Evolutionary conservation across 148 eudicot species (phyloP).

Genomic region (Cornus florida): DNA sequence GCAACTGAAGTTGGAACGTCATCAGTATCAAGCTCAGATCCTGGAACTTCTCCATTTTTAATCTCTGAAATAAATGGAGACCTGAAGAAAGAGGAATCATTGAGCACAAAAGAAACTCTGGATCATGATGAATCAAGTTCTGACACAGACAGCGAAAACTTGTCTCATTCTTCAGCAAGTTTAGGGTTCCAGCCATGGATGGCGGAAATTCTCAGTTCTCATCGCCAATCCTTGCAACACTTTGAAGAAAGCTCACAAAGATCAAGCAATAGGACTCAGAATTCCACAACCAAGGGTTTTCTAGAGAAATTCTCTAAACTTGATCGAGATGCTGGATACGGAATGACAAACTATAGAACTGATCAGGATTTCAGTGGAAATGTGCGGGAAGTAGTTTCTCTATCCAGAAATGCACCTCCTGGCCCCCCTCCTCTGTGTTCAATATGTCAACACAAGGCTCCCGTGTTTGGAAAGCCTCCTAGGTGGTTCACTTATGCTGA

Average conservation of each 20-base stretch:
- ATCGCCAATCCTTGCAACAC: slow-evolving; percentile 32
- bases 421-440: slow-evolving; percentile 90
- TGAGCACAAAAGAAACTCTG: slow-evolving; percentile 36
- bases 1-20: slow-evolving; percentile 91
- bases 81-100: slow-evolving; percentile 45
- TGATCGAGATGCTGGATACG: slow-evolving; percentile 51
- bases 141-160: slow-evolving; percentile 66
- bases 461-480: slow-evolving; percentile 89
- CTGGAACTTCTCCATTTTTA: slow-evolving; percentile 73
- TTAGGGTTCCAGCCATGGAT: slow-evolving; percentile 81
- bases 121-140: slow-evolving; percentile 50
- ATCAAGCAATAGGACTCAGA: slow-evolving; percentile 20
- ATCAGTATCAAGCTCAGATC: slow-evolving; percentile 87
- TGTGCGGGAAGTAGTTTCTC: slow-evolving; percentile 75
- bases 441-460: slow-evolving; percentile 82
- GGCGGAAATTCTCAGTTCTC: slow-evolving; percentile 48
- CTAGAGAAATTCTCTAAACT: slow-evolving; percentile 44
- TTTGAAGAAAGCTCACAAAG: slow-evolving; percentile 35
- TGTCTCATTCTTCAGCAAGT: slow-evolving; percentile 67
- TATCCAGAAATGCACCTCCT: slow-evolving; percentile 59
- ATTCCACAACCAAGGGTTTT: slow-evolving; percentile 41
- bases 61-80: slow-evolving; percentile 34
- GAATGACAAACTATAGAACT: slow-evolving; percentile 45
- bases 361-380: slow-evolving; percentile 60
- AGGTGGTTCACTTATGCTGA: slow-evolving; percentile 85